Conservation (phyloP, 2,329 filamentous ascomycete genomes). For the Cadophora sp. region DNA sequence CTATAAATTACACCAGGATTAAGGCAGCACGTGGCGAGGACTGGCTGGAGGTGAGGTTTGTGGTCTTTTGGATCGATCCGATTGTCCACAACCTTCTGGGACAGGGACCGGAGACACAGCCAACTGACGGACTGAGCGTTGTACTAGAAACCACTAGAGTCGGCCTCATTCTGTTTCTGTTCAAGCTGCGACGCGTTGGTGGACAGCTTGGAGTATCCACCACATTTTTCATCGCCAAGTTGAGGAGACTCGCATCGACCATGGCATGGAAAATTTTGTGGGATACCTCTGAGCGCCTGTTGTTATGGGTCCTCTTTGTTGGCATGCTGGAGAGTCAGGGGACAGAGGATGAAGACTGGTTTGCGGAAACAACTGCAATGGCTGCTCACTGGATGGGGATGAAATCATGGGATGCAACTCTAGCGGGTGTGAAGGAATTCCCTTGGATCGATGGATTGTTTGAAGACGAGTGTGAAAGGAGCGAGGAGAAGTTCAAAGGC, state of each 20-base stretch:
- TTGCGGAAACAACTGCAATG: not conserved
- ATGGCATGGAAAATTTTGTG: not conserved
- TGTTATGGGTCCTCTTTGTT: conserved; percentile 2
- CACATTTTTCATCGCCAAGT: not conserved
- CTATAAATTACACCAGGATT: not conserved
- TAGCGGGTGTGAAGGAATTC: not conserved
- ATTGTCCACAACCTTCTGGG: not conserved
- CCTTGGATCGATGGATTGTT: conserved; percentile 6
- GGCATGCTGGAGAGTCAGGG: conserved; percentile 5
- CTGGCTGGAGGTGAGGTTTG: not conserved
- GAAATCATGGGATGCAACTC: not conserved
- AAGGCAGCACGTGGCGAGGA: not conserved
- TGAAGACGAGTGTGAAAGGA: not conserved
- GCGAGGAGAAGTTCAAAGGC: not conserved
- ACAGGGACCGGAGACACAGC: not conserved
- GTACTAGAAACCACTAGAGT: conserved; percentile 1
- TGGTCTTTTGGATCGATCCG: conserved; percentile 14
- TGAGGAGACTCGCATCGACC: conserved; percentile 1
- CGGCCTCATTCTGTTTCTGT: not conserved
- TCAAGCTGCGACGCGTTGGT: not conserved
- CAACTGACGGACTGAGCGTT: not conserved
- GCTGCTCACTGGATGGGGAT: not conserved
- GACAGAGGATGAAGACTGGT: not conserved
- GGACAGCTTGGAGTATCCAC: conserved; percentile 1
- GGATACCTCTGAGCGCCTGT: not conserved